Percentiles rank a stretch among this genome's conserved stretches.
phyloP scores from a whole-genome alignment of 768 basidiomycete genomes.

The Calocybe cyanea region DNA sequence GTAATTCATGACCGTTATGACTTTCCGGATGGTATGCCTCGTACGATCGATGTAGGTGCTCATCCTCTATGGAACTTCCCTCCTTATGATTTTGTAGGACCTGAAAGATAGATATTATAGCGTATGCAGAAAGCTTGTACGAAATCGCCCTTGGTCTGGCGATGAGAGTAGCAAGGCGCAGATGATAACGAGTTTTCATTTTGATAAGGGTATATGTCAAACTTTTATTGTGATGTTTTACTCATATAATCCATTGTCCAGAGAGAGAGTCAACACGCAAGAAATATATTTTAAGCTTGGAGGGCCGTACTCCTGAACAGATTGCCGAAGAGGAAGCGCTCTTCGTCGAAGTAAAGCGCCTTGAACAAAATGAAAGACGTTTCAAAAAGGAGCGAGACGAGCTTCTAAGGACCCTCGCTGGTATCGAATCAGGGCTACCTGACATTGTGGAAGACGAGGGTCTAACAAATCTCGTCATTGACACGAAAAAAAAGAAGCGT shows the following conservation, averaged over 20 bases:
- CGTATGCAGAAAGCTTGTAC: slow-evolving; percentile 83
- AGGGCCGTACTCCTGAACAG: slow-evolving; percentile 83
- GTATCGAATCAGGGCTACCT: slow-evolving; percentile 83
- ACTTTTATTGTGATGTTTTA: neutral
- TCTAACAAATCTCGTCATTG: slow-evolving; percentile 39
- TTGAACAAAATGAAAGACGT: slow-evolving; percentile 87
- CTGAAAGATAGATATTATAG: slow-evolving; percentile 93
- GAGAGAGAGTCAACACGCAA: slow-evolving; percentile 88
- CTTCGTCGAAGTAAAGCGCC: slow-evolving; percentile 88
- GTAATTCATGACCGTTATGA: slow-evolving; percentile 90
- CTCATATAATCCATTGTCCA: slow-evolving; percentile 25
- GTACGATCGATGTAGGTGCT: slow-evolving; percentile 66
- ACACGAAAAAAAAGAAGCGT: slow-evolving; percentile 63
- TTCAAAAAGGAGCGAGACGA: slow-evolving; percentile 90
- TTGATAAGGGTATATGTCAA: slow-evolving; percentile 72
- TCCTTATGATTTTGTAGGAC: slow-evolving; percentile 49
- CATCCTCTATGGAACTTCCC: neutral
- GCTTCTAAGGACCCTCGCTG: slow-evolving; percentile 76
- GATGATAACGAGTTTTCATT: slow-evolving; percentile 68
- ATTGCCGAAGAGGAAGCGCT: slow-evolving; percentile 94
- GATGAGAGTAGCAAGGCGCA: slow-evolving; percentile 71
- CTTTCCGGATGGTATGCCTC: slow-evolving; percentile 47
- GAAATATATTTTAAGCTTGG: slow-evolving; percentile 82
- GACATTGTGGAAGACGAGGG: slow-evolving; percentile 70
- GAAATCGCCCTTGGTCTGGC: slow-evolving; percentile 80